Evolutionary conservation across 2,329 filamentous ascomycete species (phyloP).

Genomic region (Xylaria sp.): DNA sequence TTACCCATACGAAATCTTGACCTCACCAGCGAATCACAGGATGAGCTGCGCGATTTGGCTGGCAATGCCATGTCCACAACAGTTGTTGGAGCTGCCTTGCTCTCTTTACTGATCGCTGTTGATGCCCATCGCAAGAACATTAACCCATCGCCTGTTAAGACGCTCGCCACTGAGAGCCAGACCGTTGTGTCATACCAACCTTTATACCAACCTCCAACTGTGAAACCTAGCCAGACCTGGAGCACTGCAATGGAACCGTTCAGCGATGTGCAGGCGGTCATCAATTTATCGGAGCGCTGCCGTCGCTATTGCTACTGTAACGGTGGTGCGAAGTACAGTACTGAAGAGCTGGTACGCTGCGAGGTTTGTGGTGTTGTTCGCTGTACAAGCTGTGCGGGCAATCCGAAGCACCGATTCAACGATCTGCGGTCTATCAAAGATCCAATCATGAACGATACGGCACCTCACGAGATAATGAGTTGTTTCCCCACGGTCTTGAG

Average conservation of each 20-base stretch:
- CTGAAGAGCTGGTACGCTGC: conserved; percentile 47
- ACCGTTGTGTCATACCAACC: conserved; percentile 18
- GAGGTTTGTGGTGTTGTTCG: conserved; percentile 51
- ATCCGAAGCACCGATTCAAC: conserved; percentile 51
- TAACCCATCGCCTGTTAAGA: neutral
- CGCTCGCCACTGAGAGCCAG: conserved; percentile 7
- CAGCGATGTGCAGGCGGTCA: conserved; percentile 31
- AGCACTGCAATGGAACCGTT: conserved; percentile 3
- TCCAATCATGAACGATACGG: conserved; percentile 40
- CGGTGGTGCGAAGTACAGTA: conserved; percentile 48
- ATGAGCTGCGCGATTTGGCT: conserved; percentile 74
- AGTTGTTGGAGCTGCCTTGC: conserved; percentile 72
- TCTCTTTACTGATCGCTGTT: conserved; percentile 65
- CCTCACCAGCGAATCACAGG: conserved; percentile 71
- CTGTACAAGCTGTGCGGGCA: conserved; percentile 54
- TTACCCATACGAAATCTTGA: conserved; percentile 71
- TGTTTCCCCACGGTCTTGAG: conserved; percentile 41
- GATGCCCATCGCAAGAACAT: neutral
- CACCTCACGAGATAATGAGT: conserved; percentile 38
- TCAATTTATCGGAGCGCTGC: conserved; percentile 30
- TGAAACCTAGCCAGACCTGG: conserved; percentile 18
- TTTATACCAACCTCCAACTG: conserved; percentile 20
- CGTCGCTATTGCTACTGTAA: conserved; percentile 54
- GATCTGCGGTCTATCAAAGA: conserved; percentile 33
- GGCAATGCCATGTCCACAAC: conserved; percentile 85